Conservation (phyloP, 305 asterid species). For the Petunia hybrid region DNA sequence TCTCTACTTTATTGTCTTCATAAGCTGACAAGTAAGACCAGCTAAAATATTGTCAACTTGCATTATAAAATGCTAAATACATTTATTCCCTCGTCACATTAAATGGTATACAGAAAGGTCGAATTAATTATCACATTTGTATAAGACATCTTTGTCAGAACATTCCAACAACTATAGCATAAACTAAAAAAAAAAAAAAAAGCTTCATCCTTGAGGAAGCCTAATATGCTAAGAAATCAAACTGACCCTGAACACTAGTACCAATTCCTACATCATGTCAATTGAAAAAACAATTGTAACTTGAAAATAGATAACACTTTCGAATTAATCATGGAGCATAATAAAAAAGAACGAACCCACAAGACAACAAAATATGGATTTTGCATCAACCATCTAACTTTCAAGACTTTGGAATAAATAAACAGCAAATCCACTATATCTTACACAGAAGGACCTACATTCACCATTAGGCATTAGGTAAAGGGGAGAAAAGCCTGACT, state of each 20-base stretch:
- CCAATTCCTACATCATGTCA: neutral
- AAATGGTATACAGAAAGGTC: neutral
- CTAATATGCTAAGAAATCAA: neutral
- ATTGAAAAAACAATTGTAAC: neutral
- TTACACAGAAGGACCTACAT: constrained; percentile 37
- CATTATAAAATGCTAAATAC: neutral
- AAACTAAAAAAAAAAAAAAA: neutral
- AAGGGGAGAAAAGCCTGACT: neutral
- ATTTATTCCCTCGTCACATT: constrained; percentile 12
- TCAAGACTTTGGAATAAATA: constrained; percentile 31
- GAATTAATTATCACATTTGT: neutral
- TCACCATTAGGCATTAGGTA: constrained; percentile 36
- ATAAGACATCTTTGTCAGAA: constrained; percentile 19
- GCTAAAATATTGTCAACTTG: constrained; percentile 20
- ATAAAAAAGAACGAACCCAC: neutral
- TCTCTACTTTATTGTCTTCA: neutral
- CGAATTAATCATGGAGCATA: constrained; percentile 4
- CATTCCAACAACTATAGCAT: constrained; percentile 10
- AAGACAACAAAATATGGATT: neutral
- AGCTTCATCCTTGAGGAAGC: constrained; percentile 1
- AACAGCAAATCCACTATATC: constrained; percentile 51
- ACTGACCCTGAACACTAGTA: neutral
- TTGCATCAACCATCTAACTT: neutral
- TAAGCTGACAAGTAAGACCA: constrained; percentile 3
- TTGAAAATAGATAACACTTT: neutral